A percentile compares a stretch with the other conserved stretches of the same genome.
Conservation (phyloP, 2,329 filamentous ascomycete species). For the Fusarium praegraminearum region DNA sequence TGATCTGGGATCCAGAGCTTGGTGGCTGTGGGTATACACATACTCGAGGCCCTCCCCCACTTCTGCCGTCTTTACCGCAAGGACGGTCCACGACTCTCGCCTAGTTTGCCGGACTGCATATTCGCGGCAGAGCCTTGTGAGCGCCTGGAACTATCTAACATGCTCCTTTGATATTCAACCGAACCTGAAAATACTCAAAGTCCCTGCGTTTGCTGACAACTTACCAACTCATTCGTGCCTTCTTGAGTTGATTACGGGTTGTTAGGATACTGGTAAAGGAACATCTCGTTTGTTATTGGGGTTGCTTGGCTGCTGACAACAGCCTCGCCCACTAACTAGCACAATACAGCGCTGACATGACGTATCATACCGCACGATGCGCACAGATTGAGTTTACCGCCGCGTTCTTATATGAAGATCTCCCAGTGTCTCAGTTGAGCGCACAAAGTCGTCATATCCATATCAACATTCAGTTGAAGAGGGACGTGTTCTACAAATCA, state of each 20-base stretch:
- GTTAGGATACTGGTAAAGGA: background rate
- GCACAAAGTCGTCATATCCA: background rate
- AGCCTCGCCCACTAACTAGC: background rate
- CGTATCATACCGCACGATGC: background rate
- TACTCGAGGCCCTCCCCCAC: background rate
- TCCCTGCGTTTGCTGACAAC: background rate
- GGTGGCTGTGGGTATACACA: background rate
- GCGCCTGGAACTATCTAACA: background rate
- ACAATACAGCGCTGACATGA: background rate
- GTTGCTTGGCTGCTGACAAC: background rate
- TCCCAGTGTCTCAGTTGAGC: constrained; percentile 11
- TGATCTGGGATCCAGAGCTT: constrained; percentile 6
- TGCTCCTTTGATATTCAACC: background rate
- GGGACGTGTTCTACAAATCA: constrained; percentile 2
- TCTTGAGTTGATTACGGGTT: background rate
- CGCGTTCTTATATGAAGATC: constrained; percentile 4
- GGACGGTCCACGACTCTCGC: background rate
- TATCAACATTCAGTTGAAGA: background rate
- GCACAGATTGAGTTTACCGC: background rate
- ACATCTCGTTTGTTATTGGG: background rate
- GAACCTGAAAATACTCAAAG: background rate
- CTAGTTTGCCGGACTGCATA: constrained; percentile 5
- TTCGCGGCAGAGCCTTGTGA: constrained; percentile 10
- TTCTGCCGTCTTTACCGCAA: constrained; percentile 22
- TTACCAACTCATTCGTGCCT: background rate